Conservation (phyloP, 768 basidiomycete genomes). For the Hebeloma cylindrosporum region DNA sequence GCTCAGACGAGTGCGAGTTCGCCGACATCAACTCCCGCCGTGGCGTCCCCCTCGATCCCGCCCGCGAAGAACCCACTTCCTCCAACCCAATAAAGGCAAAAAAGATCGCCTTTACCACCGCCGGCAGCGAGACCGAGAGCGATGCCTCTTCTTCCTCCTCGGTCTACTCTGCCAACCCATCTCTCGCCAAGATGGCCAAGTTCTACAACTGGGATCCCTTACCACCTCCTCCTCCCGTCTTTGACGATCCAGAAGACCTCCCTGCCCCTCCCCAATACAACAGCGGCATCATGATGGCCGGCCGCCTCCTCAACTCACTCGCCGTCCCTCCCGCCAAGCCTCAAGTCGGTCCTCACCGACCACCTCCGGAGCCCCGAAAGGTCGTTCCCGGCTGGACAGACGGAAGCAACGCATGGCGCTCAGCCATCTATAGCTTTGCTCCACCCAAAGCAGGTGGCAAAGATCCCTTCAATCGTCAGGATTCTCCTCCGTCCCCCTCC, state of each 20-base stretch:
- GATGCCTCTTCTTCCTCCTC: constrained; percentile 25
- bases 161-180: constrained; percentile 20
- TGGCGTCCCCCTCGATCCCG: constrained; percentile 46
- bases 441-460: constrained; percentile 35
- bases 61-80: constrained; percentile 30
- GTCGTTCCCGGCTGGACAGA: constrained; percentile 71
- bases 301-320: constrained; percentile 48
- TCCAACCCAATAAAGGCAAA: constrained; percentile 30
- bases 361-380: constrained; percentile 36
- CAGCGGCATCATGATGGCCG: constrained; percentile 71
- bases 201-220: constrained; percentile 51
- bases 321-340: constrained; percentile 44
- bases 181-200: constrained; percentile 32
- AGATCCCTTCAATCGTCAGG: constrained; percentile 30
- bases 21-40: constrained; percentile 50
- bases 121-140: constrained; percentile 35
- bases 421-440: constrained; percentile 55
- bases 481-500: constrained; percentile 22
- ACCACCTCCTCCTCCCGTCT: constrained; percentile 51
- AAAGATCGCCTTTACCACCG: constrained; percentile 35
- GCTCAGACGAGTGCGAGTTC: constrained; percentile 74
- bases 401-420: constrained; percentile 65
- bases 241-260: constrained; percentile 28
- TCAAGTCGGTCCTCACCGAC: constrained; percentile 29
- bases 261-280: constrained; percentile 40